Conservation (phyloP, 345 rosid species). For the Ceriops decandra region DNA sequence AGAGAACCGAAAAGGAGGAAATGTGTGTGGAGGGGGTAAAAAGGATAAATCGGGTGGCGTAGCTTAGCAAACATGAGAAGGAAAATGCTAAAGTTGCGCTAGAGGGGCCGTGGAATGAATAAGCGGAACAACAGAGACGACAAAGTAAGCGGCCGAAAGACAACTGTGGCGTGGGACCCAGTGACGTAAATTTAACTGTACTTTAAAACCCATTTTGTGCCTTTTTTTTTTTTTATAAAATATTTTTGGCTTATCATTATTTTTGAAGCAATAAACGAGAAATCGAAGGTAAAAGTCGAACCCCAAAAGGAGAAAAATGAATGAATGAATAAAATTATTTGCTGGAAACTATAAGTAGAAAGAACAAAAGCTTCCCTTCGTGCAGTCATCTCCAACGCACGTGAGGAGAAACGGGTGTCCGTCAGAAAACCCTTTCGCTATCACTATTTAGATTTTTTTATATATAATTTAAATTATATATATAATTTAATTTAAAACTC, state of each 20-base stretch:
- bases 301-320: no score
- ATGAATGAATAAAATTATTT: not conserved
- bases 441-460: no score
- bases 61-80: not conserved
- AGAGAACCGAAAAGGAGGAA: constrained; percentile 11
- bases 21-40: constrained; percentile 13
- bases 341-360: not conserved
- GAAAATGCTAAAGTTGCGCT: constrained; percentile 14
- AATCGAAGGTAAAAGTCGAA: no score
- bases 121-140: constrained; percentile 26
- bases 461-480: no score
- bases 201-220: not conserved
- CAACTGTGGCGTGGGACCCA: constrained; percentile 36
- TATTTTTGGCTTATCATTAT: not conserved
- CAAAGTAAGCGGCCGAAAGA: constrained; percentile 43
- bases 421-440: constrained; percentile 15
- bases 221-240: not conserved
- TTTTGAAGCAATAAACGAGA: no score
- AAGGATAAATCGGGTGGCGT: constrained; percentile 18
- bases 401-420: constrained; percentile 40
- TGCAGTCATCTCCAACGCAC: constrained; percentile 36
- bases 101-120: not conserved
- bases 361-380: constrained; percentile 29
- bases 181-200: constrained; percentile 10
- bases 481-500: no score